phyloP scores from a whole-genome alignment of 495 filamentous ascomycete genomes.

The Aspergillus homomorphus region DNA sequence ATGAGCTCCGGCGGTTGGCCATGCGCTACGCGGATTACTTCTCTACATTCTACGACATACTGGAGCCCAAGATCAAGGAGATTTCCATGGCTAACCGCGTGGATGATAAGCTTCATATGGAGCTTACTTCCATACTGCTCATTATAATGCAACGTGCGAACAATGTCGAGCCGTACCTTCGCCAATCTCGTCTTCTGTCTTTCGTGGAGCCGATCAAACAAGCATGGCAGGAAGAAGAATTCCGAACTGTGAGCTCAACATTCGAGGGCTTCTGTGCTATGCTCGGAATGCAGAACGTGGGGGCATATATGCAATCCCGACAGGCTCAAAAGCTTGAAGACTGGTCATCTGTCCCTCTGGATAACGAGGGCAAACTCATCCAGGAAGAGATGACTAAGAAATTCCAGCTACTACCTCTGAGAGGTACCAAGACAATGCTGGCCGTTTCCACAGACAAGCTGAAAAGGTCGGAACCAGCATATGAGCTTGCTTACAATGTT shows the following conservation, averaged over 20 bases:
- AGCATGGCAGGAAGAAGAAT: conserved; percentile 71
- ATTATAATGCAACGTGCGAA: conserved; percentile 91
- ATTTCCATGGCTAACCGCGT: conserved; percentile 68
- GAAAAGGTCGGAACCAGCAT: conserved; percentile 62
- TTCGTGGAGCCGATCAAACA: conserved; percentile 77
- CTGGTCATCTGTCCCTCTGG: conserved; percentile 74
- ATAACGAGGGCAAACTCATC: conserved; percentile 72
- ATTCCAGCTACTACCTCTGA: conserved; percentile 73
- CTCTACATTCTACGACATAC: conserved; percentile 78
- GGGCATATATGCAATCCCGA: conserved; percentile 70
- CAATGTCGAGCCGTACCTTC: conserved; percentile 63
- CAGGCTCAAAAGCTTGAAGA: conserved; percentile 74
- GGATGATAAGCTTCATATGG: conserved; percentile 73
- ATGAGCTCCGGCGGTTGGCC: conserved; percentile 84
- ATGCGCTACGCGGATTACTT: conserved; percentile 88
- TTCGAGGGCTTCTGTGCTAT: conserved; percentile 78
- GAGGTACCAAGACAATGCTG: conserved; percentile 84
- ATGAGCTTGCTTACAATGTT: conserved; percentile 65
- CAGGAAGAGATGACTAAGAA: conserved; percentile 67
- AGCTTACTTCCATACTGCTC: conserved; percentile 69
- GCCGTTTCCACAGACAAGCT: conserved; percentile 87
- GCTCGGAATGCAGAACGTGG: conserved; percentile 73
- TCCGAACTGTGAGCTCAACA: conserved; percentile 66
- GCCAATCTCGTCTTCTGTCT: conserved; percentile 60
- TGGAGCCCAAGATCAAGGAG: conserved; percentile 78